Base-by-base conservation (phyloP, 805 yeast species). In the Naumovozyma dairenensis region DNA sequence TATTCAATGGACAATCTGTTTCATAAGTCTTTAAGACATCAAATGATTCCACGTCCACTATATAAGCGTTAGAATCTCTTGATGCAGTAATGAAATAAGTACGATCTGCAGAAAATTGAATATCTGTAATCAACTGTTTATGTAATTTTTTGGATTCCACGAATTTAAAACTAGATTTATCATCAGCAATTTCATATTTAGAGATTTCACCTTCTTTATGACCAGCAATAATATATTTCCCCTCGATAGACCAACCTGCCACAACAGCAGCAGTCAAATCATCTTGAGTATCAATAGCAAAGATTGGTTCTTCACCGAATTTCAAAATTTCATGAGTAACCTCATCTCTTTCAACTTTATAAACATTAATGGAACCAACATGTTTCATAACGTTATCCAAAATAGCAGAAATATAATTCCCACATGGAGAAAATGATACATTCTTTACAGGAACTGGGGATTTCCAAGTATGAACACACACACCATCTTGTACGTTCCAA, bases 381-480 rank as follows among this genome's bases (percentile, higher is more conserved):
- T 73, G 74, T 32, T 94, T 94, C 95, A 89, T 86, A 47, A 84
- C 94, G 53, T 82, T 83, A 59, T 87, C 96, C 24, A 92, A 76
- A 25, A 92, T 77, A 12, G 82, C 79, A 46, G 86, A 67, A 37
- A 85, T 65, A 59, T 69, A 71, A 37, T 66, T 62, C 45, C 79
- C 80, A 48, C 77, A 77, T 35, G 89, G 83, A 25, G 80, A 72
- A 51, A 92, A 83, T 54, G 84, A 86, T 33, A 85, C 94, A 59
- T 87, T 72, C 65, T 89, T 83, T 28, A 81, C 92, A n/a, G 96
- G 94, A 21, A 94, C 77, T 40, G 75, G 74, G 39, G 78, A 69
- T 26, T 69, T 69, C 80, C 87, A 83, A 16, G 80, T 74, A 61
- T 66, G 73, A 25, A 83, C 65, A 51, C 77, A 72, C 49, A 77